Base-by-base conservation (phyloP, 2,329 filamentous ascomycete species). In the Fusarium nematophilum region DNA sequence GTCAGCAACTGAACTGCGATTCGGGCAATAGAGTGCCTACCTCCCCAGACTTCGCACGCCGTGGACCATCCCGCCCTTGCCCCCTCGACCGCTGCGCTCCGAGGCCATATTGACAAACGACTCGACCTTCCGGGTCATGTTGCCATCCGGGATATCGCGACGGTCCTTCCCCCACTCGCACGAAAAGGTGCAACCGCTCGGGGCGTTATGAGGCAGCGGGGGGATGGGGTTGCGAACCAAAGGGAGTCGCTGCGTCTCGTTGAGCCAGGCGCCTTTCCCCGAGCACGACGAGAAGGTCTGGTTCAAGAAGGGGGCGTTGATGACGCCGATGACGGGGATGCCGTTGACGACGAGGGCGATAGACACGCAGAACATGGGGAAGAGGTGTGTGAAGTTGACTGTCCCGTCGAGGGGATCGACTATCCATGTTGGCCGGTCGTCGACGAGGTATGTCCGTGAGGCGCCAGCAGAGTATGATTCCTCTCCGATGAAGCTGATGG, bases 151-250 rank as follows among this genome's bases (percentile, higher is more conserved):
- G 0, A 70, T 74, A 70, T 92, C 90, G 52, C 86, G 79, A 14
- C 90, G 80, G 66, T 93, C 90, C 72, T 93, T 93, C 0, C 90
- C 90, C 90, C 90, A 93, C 70, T 93, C 90, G 67, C 89, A 92
- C 0, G 86, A 84, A 67, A 93, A 90, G 9, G 91, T 81, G 66
- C 90, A 93, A 2, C 86, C 86, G 34, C 82, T 84, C 0, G 90
- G 90, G 0, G 90, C 89, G 18, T 82, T 80, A 13, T 74, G 72
- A 0, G 89, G 89, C 73, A 92, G 77, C 0, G 88, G 83, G 3
- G 87, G 85, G 21, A 87, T 78, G 0, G 87, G 88, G 46, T 83
- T 83, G 30, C 80, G 81, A 13, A 90, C 75, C 4, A 92, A 78
- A 0, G 90, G 90, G 9, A 93, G 78, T 3, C 71, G 80, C 57